A percentile compares a stretch with the other conserved stretches of the same genome.
Evolutionary conservation across 495 filamentous ascomycete genomes (phyloP).

Genomic region (Penicillium alfredii): DNA sequence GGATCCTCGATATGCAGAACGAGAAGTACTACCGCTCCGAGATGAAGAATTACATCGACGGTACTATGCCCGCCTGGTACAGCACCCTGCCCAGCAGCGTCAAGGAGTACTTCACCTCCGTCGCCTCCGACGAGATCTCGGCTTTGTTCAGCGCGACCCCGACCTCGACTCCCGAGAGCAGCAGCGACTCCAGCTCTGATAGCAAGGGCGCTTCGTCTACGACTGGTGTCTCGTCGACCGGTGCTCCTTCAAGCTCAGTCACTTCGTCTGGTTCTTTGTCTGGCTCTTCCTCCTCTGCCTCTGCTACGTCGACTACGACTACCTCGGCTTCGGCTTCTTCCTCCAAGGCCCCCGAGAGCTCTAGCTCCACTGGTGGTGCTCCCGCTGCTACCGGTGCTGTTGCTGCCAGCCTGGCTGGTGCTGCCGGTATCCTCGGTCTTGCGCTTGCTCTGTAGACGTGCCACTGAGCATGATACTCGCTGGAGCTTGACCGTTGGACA

Average conservation of each 20-base stretch:
- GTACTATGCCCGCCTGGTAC: conserved; percentile 22
- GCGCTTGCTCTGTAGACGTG: neutral
- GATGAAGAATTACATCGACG: conserved; percentile 8
- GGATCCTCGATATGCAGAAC: conserved; percentile 9
- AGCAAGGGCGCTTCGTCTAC: too few species aligned
- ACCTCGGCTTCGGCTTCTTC: neutral
- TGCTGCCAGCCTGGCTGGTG: conserved; percentile 31
- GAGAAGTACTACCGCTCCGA: conserved; percentile 6
- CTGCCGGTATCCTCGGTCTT: neutral
- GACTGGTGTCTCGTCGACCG: too few species aligned
- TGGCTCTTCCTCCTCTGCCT: too few species aligned
- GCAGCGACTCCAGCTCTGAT: too few species aligned
- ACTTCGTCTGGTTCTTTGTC: too few species aligned
- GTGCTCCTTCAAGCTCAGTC: too few species aligned
- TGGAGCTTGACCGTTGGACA: too few species aligned
- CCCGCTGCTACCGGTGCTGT: conserved; percentile 31
- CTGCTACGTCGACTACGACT: neutral
- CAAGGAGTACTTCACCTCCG: conserved; percentile 3
- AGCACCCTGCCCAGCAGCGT: conserved; percentile 20
- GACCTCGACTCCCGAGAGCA: too few species aligned
- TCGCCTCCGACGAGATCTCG: neutral
- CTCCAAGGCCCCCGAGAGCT: conserved; percentile 1
- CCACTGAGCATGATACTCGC: too few species aligned
- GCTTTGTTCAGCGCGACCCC: neutral
- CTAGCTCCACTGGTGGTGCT: neutral